Evolutionary conservation across 176 grass and related monocot genomes (phyloP), one percentile per base, ranked within the genome.

Genomic region (Zoysia japonica): DNA sequence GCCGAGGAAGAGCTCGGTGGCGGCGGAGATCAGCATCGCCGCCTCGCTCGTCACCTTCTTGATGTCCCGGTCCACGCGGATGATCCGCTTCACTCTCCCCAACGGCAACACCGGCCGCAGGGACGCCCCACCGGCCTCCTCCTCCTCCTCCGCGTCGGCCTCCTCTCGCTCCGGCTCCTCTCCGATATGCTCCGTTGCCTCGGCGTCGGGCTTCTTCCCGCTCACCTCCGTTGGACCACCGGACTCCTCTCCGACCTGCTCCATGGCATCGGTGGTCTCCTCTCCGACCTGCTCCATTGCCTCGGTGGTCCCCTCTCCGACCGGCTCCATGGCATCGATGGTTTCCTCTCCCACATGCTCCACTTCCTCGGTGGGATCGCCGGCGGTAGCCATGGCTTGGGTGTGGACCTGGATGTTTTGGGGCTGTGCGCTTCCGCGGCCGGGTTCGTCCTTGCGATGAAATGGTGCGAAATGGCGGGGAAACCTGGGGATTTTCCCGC

Each of bases 1-100:
- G 61, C 69, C 79, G 40, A 98, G 67, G 86, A 98, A 94, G 78
- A 91, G 89, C 55, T 98, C 92, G 54, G 95, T 83, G 63, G 92
- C 85, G 55, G 89, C 77, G 74, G 95, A 70, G 71, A 98, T 71
- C 83, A 93, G 90, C 36, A 91, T 67, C 54, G 86, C 66, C 47
- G 92, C 95, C 80, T 98, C 95, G 74, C 39, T 72, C 17, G 83
- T 98, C 71, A 92, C 85, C 90, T 93, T 98, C 66, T 74, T 90
- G 67, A 98, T 93, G 48, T 94, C 95, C 10, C 71, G 83, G 75
- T 98, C 95, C 17, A 98, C 83, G 68, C 91, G 87, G 55, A 98
- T 81, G 74, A 98, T 93, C 81, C 87, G 82, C 92, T 90, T 98
- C 45, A 98, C 87, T 78, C 88, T 92, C 16, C 92, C 89, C 63